Evolutionary conservation across 2,329 filamentous ascomycete genomes (phyloP).

Genomic region (Xylariales sp.): DNA sequence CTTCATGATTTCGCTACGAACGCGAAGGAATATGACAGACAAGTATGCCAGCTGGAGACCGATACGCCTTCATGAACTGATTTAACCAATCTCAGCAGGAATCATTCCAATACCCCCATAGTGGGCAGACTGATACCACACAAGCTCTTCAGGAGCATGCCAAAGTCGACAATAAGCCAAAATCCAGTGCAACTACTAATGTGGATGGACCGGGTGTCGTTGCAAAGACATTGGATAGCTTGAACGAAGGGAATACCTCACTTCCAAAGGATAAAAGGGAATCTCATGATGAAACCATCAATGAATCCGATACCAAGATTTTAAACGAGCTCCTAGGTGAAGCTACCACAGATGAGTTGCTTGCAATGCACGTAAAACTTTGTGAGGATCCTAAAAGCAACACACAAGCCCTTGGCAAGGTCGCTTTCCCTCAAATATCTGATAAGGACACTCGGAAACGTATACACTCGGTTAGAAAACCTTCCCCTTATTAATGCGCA

Average conservation of each 20-base stretch:
- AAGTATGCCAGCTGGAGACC: too few relatives aligned
- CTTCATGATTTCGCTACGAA: conserved; percentile 46
- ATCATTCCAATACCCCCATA: too few relatives aligned
- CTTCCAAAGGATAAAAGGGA: neutral
- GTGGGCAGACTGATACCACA: too few relatives aligned
- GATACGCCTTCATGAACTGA: too few relatives aligned
- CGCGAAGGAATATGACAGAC: conserved; percentile 12
- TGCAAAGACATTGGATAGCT: too few relatives aligned
- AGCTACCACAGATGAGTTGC: conserved; percentile 16
- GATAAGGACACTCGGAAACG: conserved; percentile 21
- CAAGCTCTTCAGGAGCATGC: too few relatives aligned
- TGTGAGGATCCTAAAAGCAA: conserved; percentile 13
- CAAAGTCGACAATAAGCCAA: too few relatives aligned
- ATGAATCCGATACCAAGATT: conserved; percentile 9
- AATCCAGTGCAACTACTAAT: neutral
- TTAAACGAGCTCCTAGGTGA: conserved; percentile 13
- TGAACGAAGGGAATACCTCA: neutral
- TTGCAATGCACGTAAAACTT: conserved; percentile 18
- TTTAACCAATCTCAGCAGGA: too few relatives aligned
- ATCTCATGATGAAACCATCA: neutral
- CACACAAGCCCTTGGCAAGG: conserved; percentile 12
- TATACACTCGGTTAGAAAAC: conserved; percentile 41
- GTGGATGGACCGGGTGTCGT: neutral
- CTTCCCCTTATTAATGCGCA: neutral
- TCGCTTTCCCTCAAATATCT: conserved; percentile 20